Conservation (phyloP, 345 rosid genomes). For the Cochlearia excelsa region DNA sequence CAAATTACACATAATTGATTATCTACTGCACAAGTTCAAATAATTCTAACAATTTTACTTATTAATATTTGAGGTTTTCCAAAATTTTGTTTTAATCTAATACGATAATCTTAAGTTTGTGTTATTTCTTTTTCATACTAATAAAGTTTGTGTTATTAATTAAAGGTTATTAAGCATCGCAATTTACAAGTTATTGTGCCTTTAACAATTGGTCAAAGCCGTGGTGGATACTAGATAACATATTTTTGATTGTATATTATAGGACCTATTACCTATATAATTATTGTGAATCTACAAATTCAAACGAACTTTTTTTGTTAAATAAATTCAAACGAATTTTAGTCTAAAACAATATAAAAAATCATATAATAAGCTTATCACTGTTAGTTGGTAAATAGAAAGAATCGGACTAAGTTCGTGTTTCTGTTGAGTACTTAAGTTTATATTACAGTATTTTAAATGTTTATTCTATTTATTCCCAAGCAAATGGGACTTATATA, state of each 20-base stretch:
- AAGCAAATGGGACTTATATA: conserved; percentile 5
- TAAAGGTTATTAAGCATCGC: too few relatives aligned
- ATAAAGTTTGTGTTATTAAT: too few relatives aligned
- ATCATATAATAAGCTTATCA: conserved; percentile 4
- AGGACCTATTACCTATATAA: neutral
- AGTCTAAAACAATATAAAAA: neutral
- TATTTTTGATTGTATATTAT: conserved; percentile 5
- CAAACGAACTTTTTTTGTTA: neutral
- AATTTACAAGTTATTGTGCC: too few relatives aligned
- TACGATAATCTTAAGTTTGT: too few relatives aligned
- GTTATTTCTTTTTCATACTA: too few relatives aligned
- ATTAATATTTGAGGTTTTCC: too few relatives aligned
- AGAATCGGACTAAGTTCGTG: conserved; percentile 24
- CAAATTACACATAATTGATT: too few relatives aligned
- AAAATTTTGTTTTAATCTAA: too few relatives aligned
- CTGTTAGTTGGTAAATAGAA: conserved; percentile 3
- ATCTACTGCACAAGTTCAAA: too few relatives aligned
- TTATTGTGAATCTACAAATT: conserved; percentile 4
- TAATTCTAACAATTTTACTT: too few relatives aligned
- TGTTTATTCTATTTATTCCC: conserved; percentile 3
- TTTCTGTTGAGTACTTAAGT: conserved; percentile 11
- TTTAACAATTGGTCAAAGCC: conserved; percentile 15
- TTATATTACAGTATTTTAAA: neutral
- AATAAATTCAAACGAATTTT: too few relatives aligned
- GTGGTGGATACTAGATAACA: neutral